phyloP scores from a whole-genome alignment of 2,329 filamentous ascomycete species.

The Colletotrichum sp. region DNA sequence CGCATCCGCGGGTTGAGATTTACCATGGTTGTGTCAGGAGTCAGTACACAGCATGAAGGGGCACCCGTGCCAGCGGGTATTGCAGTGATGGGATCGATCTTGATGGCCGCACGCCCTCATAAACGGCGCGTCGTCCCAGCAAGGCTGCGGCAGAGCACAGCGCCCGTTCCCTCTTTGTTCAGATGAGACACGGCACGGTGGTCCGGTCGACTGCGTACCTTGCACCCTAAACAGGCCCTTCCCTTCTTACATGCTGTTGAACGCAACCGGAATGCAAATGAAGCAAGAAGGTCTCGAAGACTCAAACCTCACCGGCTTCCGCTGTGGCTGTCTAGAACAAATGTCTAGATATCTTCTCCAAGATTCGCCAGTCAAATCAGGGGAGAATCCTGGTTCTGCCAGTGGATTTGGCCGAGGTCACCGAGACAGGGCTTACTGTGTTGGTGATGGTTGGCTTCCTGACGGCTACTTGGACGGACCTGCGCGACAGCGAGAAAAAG shows the following conservation, averaged over 20 bases:
- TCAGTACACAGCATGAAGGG: neutral
- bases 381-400: neutral
- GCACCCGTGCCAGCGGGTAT: neutral
- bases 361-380: neutral
- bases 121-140: constrained; percentile 5
- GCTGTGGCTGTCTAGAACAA: constrained; percentile 1
- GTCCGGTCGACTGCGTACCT: neutral
- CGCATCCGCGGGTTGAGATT: neutral
- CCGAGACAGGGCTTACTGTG: constrained; percentile 15
- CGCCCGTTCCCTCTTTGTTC: neutral
- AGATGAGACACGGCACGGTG: constrained; percentile 8
- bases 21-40: neutral
- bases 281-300: neutral
- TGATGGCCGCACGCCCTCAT: neutral
- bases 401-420: constrained; percentile 7
- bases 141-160: neutral
- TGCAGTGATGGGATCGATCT: neutral
- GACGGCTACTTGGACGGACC: neutral
- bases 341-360: neutral
- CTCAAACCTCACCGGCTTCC: neutral
- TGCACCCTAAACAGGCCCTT: neutral
- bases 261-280: neutral
- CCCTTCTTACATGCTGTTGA: neutral
- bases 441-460: neutral
- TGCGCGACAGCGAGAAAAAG: neutral